These are phyloP conservation scores for Globisporangium rhizosaccharum DNA, from an alignment of 352 stramenopile species.

Conservation along the genomic window DNA sequence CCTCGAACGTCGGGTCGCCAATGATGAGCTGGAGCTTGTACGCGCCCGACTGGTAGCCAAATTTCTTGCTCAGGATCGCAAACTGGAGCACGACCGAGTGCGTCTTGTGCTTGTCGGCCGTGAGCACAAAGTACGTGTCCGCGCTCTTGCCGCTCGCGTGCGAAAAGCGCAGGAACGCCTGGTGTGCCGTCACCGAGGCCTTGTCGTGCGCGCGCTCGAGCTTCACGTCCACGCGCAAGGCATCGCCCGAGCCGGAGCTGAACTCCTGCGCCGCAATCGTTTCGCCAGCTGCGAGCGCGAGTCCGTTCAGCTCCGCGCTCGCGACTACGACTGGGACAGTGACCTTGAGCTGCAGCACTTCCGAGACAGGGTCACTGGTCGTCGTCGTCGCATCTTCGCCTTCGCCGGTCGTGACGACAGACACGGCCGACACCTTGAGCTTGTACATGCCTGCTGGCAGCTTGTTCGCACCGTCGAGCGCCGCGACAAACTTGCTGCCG, in stretches of 20 bases:
- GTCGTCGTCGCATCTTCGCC: slow-evolving; percentile 21
- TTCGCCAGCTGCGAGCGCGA: slow-evolving; percentile 40
- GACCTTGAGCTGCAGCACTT: slow-evolving; percentile 75
- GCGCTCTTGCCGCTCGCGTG: slow-evolving; percentile 38
- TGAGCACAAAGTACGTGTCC: slow-evolving; percentile 74
- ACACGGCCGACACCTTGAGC: slow-evolving; percentile 56
- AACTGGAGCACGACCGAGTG: slow-evolving; percentile 52
- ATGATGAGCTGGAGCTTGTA: slow-evolving; percentile 72
- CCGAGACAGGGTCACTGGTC: slow-evolving; percentile 18
- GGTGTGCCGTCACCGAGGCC: slow-evolving; percentile 52
- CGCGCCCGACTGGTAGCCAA: slow-evolving; percentile 69
- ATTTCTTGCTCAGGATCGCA: slow-evolving; percentile 68
- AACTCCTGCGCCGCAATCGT: slow-evolving; percentile 48
- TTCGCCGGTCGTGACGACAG: slow-evolving; percentile 19
- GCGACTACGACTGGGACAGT: slow-evolving; percentile 56
- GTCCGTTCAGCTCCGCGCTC: slow-evolving; percentile 50
- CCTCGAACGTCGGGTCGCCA: slow-evolving; percentile 69
- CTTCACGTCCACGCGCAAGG: slow-evolving; percentile 48
- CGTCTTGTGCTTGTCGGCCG: slow-evolving; percentile 27
- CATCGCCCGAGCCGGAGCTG: slow-evolving; percentile 53
- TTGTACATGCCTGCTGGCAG: slow-evolving; percentile 72
- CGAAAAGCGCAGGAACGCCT: slow-evolving; percentile 75
- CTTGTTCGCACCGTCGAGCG: slow-evolving; percentile 34
- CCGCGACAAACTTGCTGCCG: slow-evolving; percentile 50
- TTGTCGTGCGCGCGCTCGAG: slow-evolving; percentile 57